Evolutionary conservation across 2,329 filamentous ascomycete genomes (phyloP).

Genomic region (Penicillium capsulatum): DNA sequence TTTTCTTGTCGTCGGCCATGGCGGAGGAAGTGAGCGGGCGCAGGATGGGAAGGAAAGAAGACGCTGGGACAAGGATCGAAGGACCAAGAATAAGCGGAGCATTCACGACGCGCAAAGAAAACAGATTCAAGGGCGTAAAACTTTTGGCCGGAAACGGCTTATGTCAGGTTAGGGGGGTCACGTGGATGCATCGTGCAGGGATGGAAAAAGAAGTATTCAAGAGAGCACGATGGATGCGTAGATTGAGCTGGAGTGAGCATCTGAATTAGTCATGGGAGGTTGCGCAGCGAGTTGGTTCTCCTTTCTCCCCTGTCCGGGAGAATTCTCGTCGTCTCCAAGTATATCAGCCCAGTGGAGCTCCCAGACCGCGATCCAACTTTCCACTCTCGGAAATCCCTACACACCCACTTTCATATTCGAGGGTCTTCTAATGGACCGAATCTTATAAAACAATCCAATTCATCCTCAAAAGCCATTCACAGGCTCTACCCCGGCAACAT

Average conservation of each 20-base stretch:
- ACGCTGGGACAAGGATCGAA: neutral
- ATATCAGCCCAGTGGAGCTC: neutral
- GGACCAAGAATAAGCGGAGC: constrained; percentile 3
- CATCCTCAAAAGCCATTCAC: too few relatives aligned
- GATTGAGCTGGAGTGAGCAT: too few relatives aligned
- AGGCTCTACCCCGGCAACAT: constrained; percentile 4
- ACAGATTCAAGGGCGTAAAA: constrained; percentile 8
- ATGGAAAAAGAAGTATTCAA: too few relatives aligned
- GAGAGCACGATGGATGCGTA: too few relatives aligned
- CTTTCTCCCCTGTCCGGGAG: too few relatives aligned
- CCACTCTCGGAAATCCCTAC: neutral
- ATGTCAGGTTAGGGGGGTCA: constrained; percentile 8
- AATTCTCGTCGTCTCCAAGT: too few relatives aligned
- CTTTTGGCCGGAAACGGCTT: constrained; percentile 14
- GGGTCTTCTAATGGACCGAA: too few relatives aligned
- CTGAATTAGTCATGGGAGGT: too few relatives aligned
- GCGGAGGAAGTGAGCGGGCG: constrained; percentile 24
- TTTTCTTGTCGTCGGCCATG: constrained; percentile 89
- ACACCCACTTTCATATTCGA: neutral
- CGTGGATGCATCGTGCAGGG: too few relatives aligned
- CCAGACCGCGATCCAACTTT: neutral
- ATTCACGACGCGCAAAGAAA: constrained; percentile 17
- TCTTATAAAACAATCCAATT: too few relatives aligned
- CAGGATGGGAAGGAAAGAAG: constrained; percentile 4
- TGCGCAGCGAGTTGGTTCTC: too few relatives aligned